Base-by-base conservation (phyloP, 2,329 filamentous ascomycete genomes). In the Cryphonectria parasitica region DNA sequence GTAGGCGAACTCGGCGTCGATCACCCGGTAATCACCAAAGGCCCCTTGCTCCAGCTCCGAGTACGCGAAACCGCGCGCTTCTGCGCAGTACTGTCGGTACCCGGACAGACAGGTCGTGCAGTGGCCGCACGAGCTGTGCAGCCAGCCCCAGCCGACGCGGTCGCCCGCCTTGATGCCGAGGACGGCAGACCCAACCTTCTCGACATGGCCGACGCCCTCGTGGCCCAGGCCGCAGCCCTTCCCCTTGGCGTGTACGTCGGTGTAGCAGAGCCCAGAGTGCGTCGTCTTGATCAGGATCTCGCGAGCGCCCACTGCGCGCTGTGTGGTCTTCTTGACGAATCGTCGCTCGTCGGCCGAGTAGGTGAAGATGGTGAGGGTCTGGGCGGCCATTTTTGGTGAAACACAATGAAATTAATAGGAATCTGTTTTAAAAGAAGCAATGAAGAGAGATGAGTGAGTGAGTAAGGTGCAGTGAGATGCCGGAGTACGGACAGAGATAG, bases 221-320 rank as follows among this genome's bases (percentile, higher is more conserved):
- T 83, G 81, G 5, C 81, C 81, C 1, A 83, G 74, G 0, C 73
- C 75, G 31, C 74, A 75, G 8, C 69, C 73, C 43, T 70, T 72
- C 1, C 31, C 36, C 52, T 72, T 73, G 34, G 69, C 79, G 71
- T 82, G 81, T 2, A 81, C 73, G 66, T 84, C 87, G 10, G 88
- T 90, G 69, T 86, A 86, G 78, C 88, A 91, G 63, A 90, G 82
- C 28, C 89, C 88, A 3, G 87, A 88, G 72, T 87, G 86, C 25
- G 87, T 90, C 69, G 90, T 81, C 66, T 83, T 83, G 76, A 90
- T 76, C 31, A 88, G 81, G 69, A 90, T 86, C 71, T 89, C 80
- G 28, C 65, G 69, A 39, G 56, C 41, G n/a, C 66, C 69, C 0
- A 73, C 15, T 8, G 1, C n/a, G 19, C 58, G 64, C 63, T 67